Evolutionary conservation across 331 rosid species (phyloP).

Genomic region (Dryas integrifolia): DNA sequence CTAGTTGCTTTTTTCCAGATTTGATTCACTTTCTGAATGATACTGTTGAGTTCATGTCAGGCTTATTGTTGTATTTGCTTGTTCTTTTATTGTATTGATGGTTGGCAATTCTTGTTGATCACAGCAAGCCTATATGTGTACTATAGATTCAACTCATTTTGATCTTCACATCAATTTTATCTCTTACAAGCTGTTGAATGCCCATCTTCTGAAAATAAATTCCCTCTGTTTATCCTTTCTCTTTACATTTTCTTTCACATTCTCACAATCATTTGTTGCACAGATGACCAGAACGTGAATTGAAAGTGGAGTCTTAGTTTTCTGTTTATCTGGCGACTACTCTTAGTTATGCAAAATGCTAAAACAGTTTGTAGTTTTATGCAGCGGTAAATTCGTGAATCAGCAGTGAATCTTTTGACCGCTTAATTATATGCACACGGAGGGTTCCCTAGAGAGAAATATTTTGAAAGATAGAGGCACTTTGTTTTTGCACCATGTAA

Average conservation of each 20-base stretch:
- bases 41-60: constrained; percentile 33
- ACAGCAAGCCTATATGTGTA: constrained; percentile 38
- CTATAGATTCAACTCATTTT: constrained; percentile 29
- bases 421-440: too few relatives aligned
- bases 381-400: too few relatives aligned
- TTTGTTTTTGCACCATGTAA: neutral
- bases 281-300: constrained; percentile 23
- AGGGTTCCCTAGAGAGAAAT: too few relatives aligned
- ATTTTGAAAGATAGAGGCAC: too few relatives aligned
- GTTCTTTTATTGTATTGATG: constrained; percentile 43
- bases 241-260: neutral
- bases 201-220: constrained; percentile 1
- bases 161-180: constrained; percentile 16
- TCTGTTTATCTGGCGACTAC: too few relatives aligned
- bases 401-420: too few relatives aligned
- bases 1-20: constrained; percentile 26
- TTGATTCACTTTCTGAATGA: constrained; percentile 40
- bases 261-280: neutral
- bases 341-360: too few relatives aligned
- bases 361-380: too few relatives aligned
- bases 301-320: neutral
- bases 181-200: constrained; percentile 12
- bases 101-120: constrained; percentile 39
- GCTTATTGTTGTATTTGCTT: constrained; percentile 39
- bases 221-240: neutral